Percentiles rank a stretch among this genome's conserved stretches.
phyloP scores from a whole-genome alignment of 345 rosid species.

The Salix viminalis region DNA sequence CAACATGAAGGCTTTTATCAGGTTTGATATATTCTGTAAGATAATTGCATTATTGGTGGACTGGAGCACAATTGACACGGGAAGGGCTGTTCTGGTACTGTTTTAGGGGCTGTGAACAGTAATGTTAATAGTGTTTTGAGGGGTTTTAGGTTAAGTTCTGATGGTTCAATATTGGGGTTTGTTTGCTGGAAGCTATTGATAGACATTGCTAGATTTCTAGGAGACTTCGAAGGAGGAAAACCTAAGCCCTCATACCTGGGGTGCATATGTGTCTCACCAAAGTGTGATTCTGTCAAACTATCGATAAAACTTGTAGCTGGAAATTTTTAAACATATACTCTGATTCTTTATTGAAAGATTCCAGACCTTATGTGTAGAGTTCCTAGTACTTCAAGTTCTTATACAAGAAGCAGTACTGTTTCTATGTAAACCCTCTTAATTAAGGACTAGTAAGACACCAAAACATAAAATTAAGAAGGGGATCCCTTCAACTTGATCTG shows the following conservation, averaged over 20 bases:
- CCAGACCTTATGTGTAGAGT: background rate
- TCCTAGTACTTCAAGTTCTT: background rate
- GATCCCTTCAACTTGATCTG: background rate
- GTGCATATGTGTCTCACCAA: background rate
- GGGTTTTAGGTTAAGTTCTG: background rate
- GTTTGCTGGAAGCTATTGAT: background rate
- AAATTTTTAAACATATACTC: background rate
- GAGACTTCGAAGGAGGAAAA: background rate
- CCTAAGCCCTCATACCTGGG: background rate
- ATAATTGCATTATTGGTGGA: background rate
- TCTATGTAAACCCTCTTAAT: background rate
- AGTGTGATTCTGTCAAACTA: background rate
- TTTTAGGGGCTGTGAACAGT: background rate
- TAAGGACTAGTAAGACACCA: background rate
- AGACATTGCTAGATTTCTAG: background rate
- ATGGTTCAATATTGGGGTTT: background rate
- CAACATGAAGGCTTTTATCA: conserved; percentile 97
- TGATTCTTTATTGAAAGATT: background rate
- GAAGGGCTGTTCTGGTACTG: background rate
- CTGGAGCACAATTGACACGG: background rate
- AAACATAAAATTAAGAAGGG: background rate
- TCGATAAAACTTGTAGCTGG: background rate
- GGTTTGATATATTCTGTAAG: conserved; percentile 37
- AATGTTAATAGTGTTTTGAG: background rate
- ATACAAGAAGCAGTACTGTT: background rate